A percentile compares a stretch with the other conserved stretches of the same genome.
phyloP scores from a whole-genome alignment of 805 yeast species.

The Debaryomyces prosopidis region DNA sequence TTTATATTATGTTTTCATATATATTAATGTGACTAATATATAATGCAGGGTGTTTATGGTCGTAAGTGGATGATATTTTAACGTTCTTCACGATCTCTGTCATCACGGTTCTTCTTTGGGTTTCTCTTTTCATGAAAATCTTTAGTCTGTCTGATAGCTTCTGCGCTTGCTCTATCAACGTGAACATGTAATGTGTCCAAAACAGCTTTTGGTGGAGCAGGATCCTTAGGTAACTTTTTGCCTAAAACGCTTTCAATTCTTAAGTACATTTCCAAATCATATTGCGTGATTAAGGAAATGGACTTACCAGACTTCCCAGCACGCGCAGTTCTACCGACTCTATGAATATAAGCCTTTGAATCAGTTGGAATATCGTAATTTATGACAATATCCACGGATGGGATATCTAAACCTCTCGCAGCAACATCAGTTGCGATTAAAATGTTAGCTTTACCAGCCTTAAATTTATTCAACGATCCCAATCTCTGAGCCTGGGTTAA shows the following conservation, averaged over 20 bases:
- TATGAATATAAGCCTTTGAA: constrained; percentile 79
- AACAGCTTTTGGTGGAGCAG: constrained; percentile 72
- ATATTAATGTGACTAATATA: no score
- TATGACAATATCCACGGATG: constrained; percentile 73
- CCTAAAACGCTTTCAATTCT: constrained; percentile 86
- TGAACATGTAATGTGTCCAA: constrained; percentile 78
- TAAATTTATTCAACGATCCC: constrained; percentile 78
- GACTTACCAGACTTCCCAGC: constrained; percentile 91
- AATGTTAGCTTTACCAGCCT: constrained; percentile 66
- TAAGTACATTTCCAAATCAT: constrained; percentile 84
- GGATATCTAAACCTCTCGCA: constrained; percentile 87
- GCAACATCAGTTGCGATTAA: constrained; percentile 85
- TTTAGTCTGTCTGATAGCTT: constrained; percentile 79
- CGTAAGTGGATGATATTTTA: constrained; percentile 8
- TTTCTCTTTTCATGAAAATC: constrained; percentile 49
- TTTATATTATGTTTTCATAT: no score
- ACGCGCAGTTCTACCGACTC: constrained; percentile 96
- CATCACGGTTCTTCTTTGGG: constrained; percentile 31
- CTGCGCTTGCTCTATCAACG: constrained; percentile 89
- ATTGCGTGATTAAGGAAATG: constrained; percentile 86
- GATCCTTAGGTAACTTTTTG: constrained; percentile 78
- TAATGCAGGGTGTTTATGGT: no score
- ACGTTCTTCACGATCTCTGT: constrained; percentile 34
- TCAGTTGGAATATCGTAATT: constrained; percentile 83
- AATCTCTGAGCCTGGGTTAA: constrained; percentile 80